Evolutionary conservation across 176 grass and related monocot species (phyloP).

Genomic region (Canna indica): DNA sequence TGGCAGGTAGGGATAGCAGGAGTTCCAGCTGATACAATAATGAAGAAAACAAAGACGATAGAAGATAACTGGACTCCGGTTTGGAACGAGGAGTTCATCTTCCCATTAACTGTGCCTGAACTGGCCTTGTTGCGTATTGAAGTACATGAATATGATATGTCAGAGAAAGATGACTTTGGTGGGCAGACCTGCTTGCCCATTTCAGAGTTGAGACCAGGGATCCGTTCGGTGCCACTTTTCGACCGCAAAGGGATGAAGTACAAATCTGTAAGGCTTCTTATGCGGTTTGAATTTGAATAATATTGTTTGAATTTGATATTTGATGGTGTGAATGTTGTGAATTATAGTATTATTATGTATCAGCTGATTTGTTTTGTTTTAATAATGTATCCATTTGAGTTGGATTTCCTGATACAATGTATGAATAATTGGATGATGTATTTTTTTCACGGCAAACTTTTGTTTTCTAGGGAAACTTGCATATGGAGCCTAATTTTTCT

Average conservation of each 20-base stretch:
- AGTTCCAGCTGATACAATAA: conserved; percentile 2
- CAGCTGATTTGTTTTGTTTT: no score
- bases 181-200: conserved; percentile 23
- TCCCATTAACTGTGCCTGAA: conserved; percentile 23
- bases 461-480: no score
- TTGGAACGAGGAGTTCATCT: conserved; percentile 24
- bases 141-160: conserved; percentile 25
- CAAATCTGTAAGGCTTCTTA: conserved; percentile 18
- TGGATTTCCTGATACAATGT: no score
- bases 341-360: no score
- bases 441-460: no score
- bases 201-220: conserved; percentile 23
- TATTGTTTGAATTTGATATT: no score
- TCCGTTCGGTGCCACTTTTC: conserved; percentile 18
- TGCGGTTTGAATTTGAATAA: conserved; percentile 19
- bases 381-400: no score
- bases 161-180: conserved; percentile 27
- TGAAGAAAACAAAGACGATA: conserved; percentile 22
- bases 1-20: conserved; percentile 26
- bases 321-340: background rate
- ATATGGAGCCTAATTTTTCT: no score
- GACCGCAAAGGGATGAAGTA: conserved; percentile 9
- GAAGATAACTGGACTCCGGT: conserved; percentile 21
- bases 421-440: no score
- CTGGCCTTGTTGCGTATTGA: conserved; percentile 19